Percentiles rank a stretch among this genome's conserved stretches.
Evolutionary conservation across 108 stramenopile species (phyloP).

Genomic region (Ochromonas danica): DNA sequence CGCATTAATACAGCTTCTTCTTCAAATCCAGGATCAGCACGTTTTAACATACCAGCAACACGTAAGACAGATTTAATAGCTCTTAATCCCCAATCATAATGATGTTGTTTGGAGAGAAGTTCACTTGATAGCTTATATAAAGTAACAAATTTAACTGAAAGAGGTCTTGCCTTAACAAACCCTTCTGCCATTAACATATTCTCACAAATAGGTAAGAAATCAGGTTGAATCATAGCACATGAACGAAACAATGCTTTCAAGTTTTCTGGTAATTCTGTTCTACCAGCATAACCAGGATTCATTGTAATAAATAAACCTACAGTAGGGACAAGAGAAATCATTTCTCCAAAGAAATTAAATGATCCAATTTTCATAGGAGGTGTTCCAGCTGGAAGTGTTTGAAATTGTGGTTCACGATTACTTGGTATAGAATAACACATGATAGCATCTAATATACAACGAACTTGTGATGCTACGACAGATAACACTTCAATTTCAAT

Average conservation of each 20-base stretch:
- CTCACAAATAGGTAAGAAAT: slow-evolving; percentile 54
- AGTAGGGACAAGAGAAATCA: slow-evolving; percentile 41
- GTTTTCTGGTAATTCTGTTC: slow-evolving; percentile 56
- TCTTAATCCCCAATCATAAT: slow-evolving; percentile 67
- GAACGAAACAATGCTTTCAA: slow-evolving; percentile 53
- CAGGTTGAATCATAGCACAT: slow-evolving; percentile 60
- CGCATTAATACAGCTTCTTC: slow-evolving; percentile 51
- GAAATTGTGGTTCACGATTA: slow-evolving; percentile 47
- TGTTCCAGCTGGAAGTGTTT: slow-evolving; percentile 57
- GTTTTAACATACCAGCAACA: slow-evolving; percentile 63
- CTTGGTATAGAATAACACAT: slow-evolving; percentile 44
- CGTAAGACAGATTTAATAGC: slow-evolving; percentile 65
- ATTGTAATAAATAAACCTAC: slow-evolving; percentile 59
- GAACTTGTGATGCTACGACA: slow-evolving; percentile 62
- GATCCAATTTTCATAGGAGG: slow-evolving; percentile 55
- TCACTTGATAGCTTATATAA: slow-evolving; percentile 48
- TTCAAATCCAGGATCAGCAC: slow-evolving; percentile 54
- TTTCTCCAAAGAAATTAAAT: slow-evolving; percentile 52
- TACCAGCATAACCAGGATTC: slow-evolving; percentile 60
- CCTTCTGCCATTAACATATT: slow-evolving; percentile 68
- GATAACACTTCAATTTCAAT: slow-evolving; percentile 53
- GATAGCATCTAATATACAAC: slow-evolving; percentile 57
- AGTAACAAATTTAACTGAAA: slow-evolving; percentile 56
- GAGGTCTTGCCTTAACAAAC: slow-evolving; percentile 52
- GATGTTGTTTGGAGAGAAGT: slow-evolving; percentile 55